Evolutionary conservation across 768 basidiomycete genomes (phyloP).

Genomic region (Tulasnella sp.): DNA sequence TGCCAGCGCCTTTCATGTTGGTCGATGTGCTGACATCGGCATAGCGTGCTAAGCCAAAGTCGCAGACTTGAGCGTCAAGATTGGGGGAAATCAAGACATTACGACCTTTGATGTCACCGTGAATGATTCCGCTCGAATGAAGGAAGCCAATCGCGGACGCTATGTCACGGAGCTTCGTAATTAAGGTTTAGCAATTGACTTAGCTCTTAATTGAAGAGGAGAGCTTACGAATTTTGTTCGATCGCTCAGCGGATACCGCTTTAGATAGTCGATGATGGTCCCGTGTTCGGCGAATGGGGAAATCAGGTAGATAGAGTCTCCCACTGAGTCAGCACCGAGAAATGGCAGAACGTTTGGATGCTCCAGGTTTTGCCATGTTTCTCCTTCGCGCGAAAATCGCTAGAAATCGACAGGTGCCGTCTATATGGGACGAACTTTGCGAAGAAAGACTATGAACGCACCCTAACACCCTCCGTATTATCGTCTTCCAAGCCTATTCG

Average conservation of each 20-base stretch:
- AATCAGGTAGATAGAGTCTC: neutral
- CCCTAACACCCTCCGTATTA: neutral
- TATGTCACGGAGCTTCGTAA: neutral
- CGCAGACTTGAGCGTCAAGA: neutral
- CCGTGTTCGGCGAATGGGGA: neutral
- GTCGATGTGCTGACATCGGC: neutral
- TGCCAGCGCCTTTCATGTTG: neutral
- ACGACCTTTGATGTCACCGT: neutral
- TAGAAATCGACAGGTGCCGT: too few relatives aligned
- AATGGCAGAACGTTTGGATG: neutral
- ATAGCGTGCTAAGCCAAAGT: neutral
- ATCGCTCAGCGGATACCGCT: neutral
- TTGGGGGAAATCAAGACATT: neutral
- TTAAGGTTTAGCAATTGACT: neutral
- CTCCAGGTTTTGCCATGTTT: neutral
- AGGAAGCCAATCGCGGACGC: neutral
- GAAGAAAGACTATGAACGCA: neutral
- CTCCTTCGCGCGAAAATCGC: neutral
- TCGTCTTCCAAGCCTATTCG: neutral
- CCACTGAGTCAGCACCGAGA: neutral
- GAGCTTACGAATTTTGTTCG: neutral
- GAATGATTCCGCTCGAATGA: neutral
- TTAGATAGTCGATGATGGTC: neutral
- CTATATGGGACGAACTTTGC: neutral
- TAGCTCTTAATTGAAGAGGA: neutral